These are phyloP conservation scores for Phyllosticta capitalensis DNA, from an alignment of 2,329 filamentous ascomycete species.

Conservation along the genomic window DNA sequence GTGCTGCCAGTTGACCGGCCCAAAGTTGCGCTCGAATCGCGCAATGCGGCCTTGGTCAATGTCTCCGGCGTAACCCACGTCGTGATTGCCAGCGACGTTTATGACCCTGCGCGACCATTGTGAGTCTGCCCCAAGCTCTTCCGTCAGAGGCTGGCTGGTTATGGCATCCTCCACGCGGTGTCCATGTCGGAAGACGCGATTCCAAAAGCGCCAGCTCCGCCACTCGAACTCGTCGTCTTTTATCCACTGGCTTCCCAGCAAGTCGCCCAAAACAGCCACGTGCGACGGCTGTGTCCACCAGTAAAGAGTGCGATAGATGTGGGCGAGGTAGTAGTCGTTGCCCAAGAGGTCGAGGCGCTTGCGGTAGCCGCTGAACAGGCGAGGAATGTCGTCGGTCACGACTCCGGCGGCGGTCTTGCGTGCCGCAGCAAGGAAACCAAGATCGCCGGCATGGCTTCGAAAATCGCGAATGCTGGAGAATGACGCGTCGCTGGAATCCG, in stretches of 20 bases:
- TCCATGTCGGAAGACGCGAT: conserved; percentile 62
- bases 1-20: conserved; percentile 83
- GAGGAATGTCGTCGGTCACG: conserved; percentile 50
- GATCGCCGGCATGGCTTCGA: conserved; percentile 17
- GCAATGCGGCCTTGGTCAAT: conserved; percentile 64
- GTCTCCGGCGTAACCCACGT: conserved; percentile 93
- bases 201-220: conserved; percentile 69
- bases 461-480: conserved; percentile 33
- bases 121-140: conserved; percentile 36
- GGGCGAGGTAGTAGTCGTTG: conserved; percentile 89
- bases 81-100: conserved; percentile 90
- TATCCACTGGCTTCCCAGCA: conserved; percentile 94
- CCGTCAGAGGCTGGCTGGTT: conserved; percentile 13
- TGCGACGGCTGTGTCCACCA: conserved; percentile 86
- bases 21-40: conserved; percentile 78
- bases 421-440: not conserved
- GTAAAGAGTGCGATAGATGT: conserved; percentile 74
- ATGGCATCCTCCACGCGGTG: conserved; percentile 47
- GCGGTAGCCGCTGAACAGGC: conserved; percentile 54
- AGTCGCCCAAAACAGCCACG: conserved; percentile 77
- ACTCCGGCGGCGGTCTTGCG: conserved; percentile 6
- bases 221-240: conserved; percentile 70
- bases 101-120: conserved; percentile 70
- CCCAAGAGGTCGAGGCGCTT: conserved; percentile 84
- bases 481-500: conserved; percentile 37